Evolutionary conservation across 2,329 filamentous ascomycete genomes (phyloP).

Genomic region (Fusarium brevicatenulatum): DNA sequence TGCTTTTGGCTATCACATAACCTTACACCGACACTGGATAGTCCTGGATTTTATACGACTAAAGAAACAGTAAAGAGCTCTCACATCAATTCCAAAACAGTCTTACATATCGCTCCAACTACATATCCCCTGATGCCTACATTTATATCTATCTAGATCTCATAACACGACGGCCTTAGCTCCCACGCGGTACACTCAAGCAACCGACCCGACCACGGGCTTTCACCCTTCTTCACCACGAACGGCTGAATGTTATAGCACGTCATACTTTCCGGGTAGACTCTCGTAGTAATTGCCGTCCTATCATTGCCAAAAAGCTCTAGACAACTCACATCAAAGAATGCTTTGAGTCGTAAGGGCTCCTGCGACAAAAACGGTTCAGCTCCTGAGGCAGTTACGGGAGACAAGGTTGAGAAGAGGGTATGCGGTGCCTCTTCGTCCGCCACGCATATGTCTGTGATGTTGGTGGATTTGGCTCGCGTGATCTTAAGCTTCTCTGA

Average conservation of each 20-base stretch:
- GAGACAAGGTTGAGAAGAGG: not conserved
- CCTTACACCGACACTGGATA: too few species aligned
- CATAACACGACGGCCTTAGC: accelerated
- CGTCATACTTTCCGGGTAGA: not conserved
- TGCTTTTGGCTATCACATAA: not conserved
- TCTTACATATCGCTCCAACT: not conserved
- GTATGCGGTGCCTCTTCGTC: not conserved
- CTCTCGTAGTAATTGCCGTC: not conserved
- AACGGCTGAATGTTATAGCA: not conserved
- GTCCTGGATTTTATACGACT: too few species aligned
- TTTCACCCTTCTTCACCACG: not conserved
- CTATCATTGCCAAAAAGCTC: not conserved
- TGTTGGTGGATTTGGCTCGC: not conserved
- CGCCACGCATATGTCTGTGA: not conserved
- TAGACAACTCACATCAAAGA: not conserved
- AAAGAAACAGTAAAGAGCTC: not conserved
- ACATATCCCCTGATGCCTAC: accelerated
- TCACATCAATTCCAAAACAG: accelerated
- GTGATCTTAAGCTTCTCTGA: not conserved
- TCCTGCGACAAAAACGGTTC: accelerated
- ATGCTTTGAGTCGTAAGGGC: not conserved
- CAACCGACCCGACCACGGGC: not conserved
- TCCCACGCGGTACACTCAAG: not conserved
- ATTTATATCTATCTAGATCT: not conserved
- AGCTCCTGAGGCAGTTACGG: not conserved